phyloP scores from a whole-genome alignment of 169 alveolate species.

The Neospora caninum region DNA sequence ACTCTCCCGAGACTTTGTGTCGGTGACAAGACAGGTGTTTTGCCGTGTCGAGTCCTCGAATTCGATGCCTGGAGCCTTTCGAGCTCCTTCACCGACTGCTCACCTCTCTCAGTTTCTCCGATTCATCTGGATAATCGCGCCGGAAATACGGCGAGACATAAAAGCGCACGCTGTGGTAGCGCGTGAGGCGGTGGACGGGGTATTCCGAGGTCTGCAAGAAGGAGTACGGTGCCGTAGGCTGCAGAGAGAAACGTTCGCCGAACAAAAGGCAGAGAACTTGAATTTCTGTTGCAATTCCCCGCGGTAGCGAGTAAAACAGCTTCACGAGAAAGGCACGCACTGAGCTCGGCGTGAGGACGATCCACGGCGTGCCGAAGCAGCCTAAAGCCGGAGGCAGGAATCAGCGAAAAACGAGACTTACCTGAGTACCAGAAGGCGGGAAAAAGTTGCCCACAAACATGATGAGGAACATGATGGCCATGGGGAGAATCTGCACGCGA shows the following conservation, averaged over 20 bases:
- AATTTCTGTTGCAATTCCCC: too few relatives aligned
- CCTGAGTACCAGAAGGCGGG: neutral
- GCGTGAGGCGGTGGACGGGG: constrained; percentile 41
- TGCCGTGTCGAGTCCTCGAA: too few relatives aligned
- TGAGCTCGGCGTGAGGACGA: neutral
- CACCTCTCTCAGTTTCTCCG: constrained; percentile 50
- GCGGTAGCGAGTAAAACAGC: neutral
- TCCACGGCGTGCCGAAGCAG: neutral
- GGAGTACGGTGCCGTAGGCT: constrained; percentile 46
- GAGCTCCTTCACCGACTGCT: neutral
- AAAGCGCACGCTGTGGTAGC: constrained; percentile 47
- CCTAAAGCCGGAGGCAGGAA: neutral
- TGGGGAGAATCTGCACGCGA: constrained; percentile 11
- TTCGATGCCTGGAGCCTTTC: too few relatives aligned
- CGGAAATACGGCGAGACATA: constrained; percentile 8
- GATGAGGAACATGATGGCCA: constrained; percentile 28
- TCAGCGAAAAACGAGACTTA: neutral
- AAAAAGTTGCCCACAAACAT: constrained; percentile 25
- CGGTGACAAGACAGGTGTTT: too few relatives aligned
- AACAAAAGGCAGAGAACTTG: too few relatives aligned
- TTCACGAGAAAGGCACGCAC: too few relatives aligned
- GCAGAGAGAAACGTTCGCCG: neutral
- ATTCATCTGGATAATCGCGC: neutral
- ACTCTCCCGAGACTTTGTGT: too few relatives aligned
- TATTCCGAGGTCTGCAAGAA: constrained; percentile 24